phyloP scores from a whole-genome alignment of 2,329 filamentous ascomycete genomes.

The Neophaeococcomyces aloes region DNA sequence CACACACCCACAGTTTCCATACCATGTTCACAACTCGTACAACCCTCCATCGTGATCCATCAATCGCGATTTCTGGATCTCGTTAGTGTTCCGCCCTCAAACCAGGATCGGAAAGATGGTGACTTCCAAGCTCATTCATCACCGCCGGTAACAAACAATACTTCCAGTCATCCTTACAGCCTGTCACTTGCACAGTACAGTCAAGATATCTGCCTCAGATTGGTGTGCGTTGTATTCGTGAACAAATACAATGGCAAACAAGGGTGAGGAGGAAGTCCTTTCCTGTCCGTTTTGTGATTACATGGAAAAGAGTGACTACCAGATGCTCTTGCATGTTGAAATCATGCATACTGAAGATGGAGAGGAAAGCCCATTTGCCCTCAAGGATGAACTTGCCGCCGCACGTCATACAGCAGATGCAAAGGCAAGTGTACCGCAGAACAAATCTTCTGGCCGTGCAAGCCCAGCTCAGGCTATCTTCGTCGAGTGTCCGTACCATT shows the following conservation, averaged over 20 bases:
- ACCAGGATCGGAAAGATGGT: too few species aligned
- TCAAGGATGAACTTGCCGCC: constrained; percentile 15
- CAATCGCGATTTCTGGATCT: too few species aligned
- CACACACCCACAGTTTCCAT: too few species aligned
- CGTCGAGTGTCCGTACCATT: constrained; percentile 47
- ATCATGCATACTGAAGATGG: constrained; percentile 34
- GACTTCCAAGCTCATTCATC: too few species aligned
- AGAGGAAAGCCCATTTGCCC: constrained; percentile 20
- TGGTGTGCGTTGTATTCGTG: too few species aligned
- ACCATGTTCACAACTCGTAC: too few species aligned
- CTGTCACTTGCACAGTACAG: too few species aligned
- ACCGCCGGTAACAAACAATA: too few species aligned
- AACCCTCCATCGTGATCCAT: too few species aligned
- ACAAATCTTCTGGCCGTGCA: not conserved
- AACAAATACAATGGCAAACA: not conserved
- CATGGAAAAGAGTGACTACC: constrained; percentile 29
- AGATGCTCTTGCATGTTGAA: constrained; percentile 36
- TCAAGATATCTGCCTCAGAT: too few species aligned
- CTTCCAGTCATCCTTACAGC: too few species aligned
- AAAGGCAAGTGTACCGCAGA: constrained; percentile 4
- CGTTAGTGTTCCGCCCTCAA: too few species aligned
- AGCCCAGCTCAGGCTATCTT: constrained; percentile 30
- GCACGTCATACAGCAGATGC: not conserved
- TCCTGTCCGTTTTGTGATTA: constrained; percentile 39
- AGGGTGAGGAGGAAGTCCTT: constrained; percentile 9